Conservation (phyloP, 441 rosid species). For the Adansonia rubrostipa region DNA sequence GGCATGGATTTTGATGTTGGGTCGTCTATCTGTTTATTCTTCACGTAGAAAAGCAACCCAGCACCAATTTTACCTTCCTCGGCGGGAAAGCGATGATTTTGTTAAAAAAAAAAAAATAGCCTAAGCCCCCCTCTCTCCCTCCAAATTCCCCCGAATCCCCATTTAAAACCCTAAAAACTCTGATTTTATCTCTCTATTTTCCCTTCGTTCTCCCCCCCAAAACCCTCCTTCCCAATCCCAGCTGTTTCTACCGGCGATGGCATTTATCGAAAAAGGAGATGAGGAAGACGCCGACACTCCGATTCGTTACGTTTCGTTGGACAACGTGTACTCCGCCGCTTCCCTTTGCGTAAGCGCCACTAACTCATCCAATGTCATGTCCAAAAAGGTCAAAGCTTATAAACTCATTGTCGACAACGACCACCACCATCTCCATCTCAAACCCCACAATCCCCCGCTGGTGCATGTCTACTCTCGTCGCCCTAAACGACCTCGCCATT, state of each 20-base stretch:
- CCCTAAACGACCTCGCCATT: conserved; percentile 35
- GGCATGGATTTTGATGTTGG: no score
- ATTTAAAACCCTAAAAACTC: conserved; percentile 22
- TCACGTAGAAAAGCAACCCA: no score
- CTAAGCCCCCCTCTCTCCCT: no score
- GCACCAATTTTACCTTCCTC: no score
- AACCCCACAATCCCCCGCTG: conserved; percentile 43
- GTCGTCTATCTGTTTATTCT: no score
- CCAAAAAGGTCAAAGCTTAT: conserved; percentile 65
- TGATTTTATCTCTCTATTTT: no score
- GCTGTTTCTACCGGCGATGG: conserved; percentile 36
- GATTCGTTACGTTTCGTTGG: conserved; percentile 65
- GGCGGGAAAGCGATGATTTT: no score
- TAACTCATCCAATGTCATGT: conserved; percentile 67
- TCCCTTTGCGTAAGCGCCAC: conserved; percentile 50
- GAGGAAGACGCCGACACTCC: conserved; percentile 52
- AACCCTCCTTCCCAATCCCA: conserved; percentile 12
- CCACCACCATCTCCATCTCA: conserved; percentile 21
- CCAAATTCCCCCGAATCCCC: neutral
- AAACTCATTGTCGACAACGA: conserved; percentile 35
- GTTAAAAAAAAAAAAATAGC: no score
- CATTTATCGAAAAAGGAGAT: conserved; percentile 33
- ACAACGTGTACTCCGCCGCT: conserved; percentile 76
- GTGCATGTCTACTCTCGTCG: conserved; percentile 68
- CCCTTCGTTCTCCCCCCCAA: neutral